A percentile compares a stretch with the other conserved stretches of the same genome.
These are phyloP conservation scores for Urostyla sp. DNA, from an alignment of 73 alveolate species.

Conservation along the genomic window DNA sequence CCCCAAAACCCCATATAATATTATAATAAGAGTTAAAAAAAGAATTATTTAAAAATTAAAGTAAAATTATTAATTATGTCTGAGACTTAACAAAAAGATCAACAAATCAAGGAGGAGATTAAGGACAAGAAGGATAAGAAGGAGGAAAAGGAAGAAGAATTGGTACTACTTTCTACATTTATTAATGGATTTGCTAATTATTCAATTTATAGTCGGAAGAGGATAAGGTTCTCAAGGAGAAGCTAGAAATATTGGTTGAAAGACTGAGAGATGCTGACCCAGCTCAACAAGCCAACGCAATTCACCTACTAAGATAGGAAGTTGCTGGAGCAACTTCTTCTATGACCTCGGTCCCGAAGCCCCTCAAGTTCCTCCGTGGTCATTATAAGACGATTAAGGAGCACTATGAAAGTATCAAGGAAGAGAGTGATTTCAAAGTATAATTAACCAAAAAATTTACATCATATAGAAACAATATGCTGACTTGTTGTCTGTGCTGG, in stretches of 20 bases:
- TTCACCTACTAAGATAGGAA: conserved; percentile 83
- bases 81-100: too few species aligned
- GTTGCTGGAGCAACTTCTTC: conserved; percentile 94
- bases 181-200: not conserved
- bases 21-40: too few species aligned
- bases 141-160: conserved; percentile 39
- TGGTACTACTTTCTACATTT: not conserved
- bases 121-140: not conserved
- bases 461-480: conserved; percentile 64
- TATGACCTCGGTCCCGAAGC: conserved; percentile 98
- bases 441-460: conserved; percentile 28
- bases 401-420: conserved; percentile 44
- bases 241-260: conserved; percentile 29
- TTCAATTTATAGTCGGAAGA: conserved; percentile 9
- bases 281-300: conserved; percentile 67
- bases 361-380: conserved; percentile 89
- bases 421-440: not conserved
- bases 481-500: conserved; percentile 92
- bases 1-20: too few species aligned
- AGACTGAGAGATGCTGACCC: conserved; percentile 20
- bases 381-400: conserved; percentile 81
- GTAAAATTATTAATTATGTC: too few species aligned
- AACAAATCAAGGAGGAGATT: not conserved
- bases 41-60: too few species aligned
- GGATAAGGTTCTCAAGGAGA: conserved; percentile 18